Evolutionary conservation across 2,329 filamentous ascomycete genomes (phyloP), one percentile per base, ranked within the genome.

Genomic region (Colletotrichum truncatum): DNA sequence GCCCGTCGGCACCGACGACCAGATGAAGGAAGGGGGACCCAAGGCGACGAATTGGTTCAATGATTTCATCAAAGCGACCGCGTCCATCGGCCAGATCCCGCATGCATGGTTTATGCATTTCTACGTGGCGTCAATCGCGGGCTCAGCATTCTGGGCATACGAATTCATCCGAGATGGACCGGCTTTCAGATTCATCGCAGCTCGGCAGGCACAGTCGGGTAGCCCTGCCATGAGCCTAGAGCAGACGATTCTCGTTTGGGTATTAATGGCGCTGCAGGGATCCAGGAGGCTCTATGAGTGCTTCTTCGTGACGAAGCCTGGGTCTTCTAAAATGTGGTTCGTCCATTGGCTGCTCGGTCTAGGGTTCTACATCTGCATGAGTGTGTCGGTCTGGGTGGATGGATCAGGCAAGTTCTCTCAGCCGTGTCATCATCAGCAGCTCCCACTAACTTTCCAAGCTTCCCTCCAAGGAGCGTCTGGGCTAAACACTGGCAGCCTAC

Each of bases 71-170:
- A 65, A 61, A 45, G 52, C 63, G 4, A 67, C 68, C 63, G 78
- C 81, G 4, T 77, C 80, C 2, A 68, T 78, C 45, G 78, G 79
- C 69, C 87, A 87, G 74, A 91, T 98, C 34, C 94, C 95, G 21
- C 96, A 98, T 79, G 86, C 86, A 67, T 98, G 93, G 89, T 98
- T 98, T 77, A 86, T 85, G 43, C 92, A 96, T 71, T 98, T 97
- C 80, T 98, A 99, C 76, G 74, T 92, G 56, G 76, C 89, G 34
- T 95, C 93, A 4, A 79, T 94, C 4, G 74, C 81, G 2, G 89
- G 87, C 64, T 94, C 93, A 0, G 72, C 88, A 4, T 91, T 94
- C 75, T 98, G 94, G 93, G 86, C 84, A 0, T 77, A 79, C 69
- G 90, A 94, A 76, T 85, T 91, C 57, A 68, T 86, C 23, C 78